phyloP scores from a whole-genome alignment of 2,329 filamentous ascomycete species.

The Aurifilum marmelostoma region DNA sequence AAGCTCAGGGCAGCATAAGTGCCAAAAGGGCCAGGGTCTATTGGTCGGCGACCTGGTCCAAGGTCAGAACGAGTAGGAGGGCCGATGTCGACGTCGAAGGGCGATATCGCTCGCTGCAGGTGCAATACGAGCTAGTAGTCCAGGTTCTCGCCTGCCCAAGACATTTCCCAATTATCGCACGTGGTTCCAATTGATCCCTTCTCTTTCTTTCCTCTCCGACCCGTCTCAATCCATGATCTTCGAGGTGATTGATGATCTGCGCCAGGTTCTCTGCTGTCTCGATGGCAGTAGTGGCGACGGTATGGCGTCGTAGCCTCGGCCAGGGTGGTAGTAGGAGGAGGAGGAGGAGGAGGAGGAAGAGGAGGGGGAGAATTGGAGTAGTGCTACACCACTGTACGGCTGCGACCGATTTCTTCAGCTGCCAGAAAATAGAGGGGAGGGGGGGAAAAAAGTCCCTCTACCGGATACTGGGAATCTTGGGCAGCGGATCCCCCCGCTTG shows the following conservation, averaged over 20 bases:
- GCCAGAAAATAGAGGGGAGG: background rate
- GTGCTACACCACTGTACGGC: background rate
- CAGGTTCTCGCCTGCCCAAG: background rate
- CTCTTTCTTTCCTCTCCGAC: background rate
- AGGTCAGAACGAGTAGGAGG: constrained; percentile 14
- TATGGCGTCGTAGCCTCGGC: constrained; percentile 1
- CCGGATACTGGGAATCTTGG: background rate
- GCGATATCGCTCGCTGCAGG: background rate
- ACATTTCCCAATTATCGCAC: background rate
- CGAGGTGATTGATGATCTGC: background rate
- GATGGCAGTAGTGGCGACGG: background rate
- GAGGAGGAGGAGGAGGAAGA: background rate
- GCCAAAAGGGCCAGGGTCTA: constrained; percentile 20
- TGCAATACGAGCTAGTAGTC: background rate
- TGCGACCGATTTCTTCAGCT: constrained; percentile 6
- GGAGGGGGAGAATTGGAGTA: too few species aligned
- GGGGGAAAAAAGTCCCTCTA: background rate
- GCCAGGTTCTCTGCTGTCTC: background rate
- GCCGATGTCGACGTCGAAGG: constrained; percentile 8
- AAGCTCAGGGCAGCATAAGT: constrained; percentile 7
- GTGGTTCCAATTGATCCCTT: constrained; percentile 3
- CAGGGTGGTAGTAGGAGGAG: background rate
- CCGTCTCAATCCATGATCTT: constrained; percentile 1
- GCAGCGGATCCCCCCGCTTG: background rate
- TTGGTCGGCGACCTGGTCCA: constrained; percentile 25